These are phyloP conservation scores for Aspergillus neotritici DNA, from an alignment of 2,329 filamentous ascomycete genomes.

Conservation along the genomic window DNA sequence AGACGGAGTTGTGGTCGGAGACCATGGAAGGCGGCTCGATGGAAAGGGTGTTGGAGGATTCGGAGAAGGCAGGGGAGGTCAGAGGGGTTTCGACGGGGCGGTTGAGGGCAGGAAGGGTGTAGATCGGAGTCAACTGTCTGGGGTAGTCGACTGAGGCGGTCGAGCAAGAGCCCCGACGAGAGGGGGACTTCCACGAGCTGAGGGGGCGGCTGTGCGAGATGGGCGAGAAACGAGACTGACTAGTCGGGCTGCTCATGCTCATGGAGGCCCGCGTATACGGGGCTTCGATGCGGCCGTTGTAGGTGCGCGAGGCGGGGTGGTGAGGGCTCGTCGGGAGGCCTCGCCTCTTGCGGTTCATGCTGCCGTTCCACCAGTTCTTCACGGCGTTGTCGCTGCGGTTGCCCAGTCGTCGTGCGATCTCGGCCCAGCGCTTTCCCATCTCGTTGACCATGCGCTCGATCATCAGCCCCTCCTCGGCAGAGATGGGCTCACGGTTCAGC, in stretches of 20 bases:
- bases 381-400: constrained; percentile 91
- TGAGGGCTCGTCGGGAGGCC: constrained; percentile 36
- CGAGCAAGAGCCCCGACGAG: constrained; percentile 22
- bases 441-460: constrained; percentile 73
- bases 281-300: constrained; percentile 34
- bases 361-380: constrained; percentile 98
- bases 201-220: constrained; percentile 18
- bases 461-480: constrained; percentile 60
- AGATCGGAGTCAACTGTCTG: constrained; percentile 35
- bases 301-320: constrained; percentile 27
- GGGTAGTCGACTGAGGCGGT: constrained; percentile 16
- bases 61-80: constrained; percentile 60
- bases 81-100: constrained; percentile 51
- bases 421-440: constrained; percentile 85
- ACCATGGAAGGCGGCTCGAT: constrained; percentile 63
- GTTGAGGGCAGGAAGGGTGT: constrained; percentile 34
- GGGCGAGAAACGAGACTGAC: constrained; percentile 25
- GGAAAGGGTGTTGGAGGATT: constrained; percentile 53
- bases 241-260: constrained; percentile 20
- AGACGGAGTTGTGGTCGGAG: constrained; percentile 62
- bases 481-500: constrained; percentile 69
- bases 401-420: constrained; percentile 75
- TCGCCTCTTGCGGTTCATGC: constrained; percentile 71
- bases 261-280: constrained; percentile 33
- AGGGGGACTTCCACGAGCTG: constrained; percentile 17